Evolutionary conservation across 371 early-diverging fungal species (phyloP), one percentile per base, ranked within the genome.

Genomic region (Rhizopus delemar): DNA sequence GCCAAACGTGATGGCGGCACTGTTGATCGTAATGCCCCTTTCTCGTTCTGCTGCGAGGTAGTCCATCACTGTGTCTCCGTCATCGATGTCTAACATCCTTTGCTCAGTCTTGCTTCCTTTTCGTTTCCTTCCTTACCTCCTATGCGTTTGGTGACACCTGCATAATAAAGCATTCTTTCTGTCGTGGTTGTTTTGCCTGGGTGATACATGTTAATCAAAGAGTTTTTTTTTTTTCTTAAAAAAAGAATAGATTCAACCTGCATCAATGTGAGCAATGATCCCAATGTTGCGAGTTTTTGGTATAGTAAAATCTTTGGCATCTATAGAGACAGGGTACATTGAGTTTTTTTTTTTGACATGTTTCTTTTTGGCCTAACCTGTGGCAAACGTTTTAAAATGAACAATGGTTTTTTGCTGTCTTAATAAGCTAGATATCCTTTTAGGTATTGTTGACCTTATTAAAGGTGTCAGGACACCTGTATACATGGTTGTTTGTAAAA

Each of bases 201-300:
- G 22, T 22, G 22, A 22, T 22, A 22, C 22, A 22, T 75, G 49
- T 48, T 50, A 9, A n/a, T n/a, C n/a, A n/a, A 29, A 41, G 13
- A 29, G 11, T 8, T 36, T 22, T 32, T 32, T 45, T 54, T 16
- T 4, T 32, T 45, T 54, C 12, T 4, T 31, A 29, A 31, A 32
- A 29, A 9, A 46, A 5, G 36, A 0, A 35, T 41, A 43, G 35
- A 39, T 8, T 46, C 13, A 34, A 74, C 93, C 92, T 13, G 97
- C 98, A 74, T 98, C 98, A 60, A 98, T 96, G 61, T 98, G 98
- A 0, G 98, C 98, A 59, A 97, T 94, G 46, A 97, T 97, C 7
- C 97, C 98, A 60, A 97, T 86, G 64, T 97, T 97, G 48, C 97
- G 83, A 9, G 93, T 90, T 46, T 82, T 84, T n/a, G 69, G 66